phyloP scores from a whole-genome alignment of 805 yeast species.

The Starmerella powellii region DNA sequence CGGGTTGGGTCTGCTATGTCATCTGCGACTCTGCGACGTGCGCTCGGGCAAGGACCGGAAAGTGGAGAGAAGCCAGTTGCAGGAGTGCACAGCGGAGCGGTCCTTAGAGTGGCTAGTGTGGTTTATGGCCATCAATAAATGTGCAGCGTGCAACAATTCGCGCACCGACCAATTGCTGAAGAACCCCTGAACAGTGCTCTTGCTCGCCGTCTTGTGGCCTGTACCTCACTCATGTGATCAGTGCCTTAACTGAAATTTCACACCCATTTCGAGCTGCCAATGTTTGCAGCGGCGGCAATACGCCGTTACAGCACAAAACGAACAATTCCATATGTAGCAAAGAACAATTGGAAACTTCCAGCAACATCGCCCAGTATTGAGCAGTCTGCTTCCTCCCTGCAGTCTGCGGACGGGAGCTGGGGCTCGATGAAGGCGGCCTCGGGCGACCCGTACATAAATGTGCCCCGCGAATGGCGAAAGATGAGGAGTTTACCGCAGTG shows the following conservation, averaged over 20 bases:
- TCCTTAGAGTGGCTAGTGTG: no score
- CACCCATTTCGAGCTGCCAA: not conserved
- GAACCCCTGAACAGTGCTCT: no score
- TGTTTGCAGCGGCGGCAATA: not conserved
- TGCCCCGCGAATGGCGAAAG: constrained; percentile 40
- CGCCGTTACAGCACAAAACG: constrained; percentile 3
- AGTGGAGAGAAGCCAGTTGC: no score
- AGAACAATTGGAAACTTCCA: constrained; percentile 31
- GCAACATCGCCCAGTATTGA: constrained; percentile 9
- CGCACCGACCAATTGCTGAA: no score
- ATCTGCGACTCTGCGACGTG: no score
- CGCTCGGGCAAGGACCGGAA: no score
- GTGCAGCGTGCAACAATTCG: no score
- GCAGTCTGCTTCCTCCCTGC: not conserved
- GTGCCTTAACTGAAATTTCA: no score
- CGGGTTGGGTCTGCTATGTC: no score
- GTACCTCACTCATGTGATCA: not conserved
- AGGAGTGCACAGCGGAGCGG: no score
- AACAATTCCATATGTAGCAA: constrained; percentile 18
- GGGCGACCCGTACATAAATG: constrained; percentile 17
- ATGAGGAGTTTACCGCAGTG: constrained; percentile 44
- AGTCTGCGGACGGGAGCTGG: not conserved
- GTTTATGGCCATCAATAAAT: no score
- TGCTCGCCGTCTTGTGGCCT: no score
- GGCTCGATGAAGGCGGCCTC: not conserved